Evolutionary conservation across 1,284 basidiomycete species (phyloP).

Genomic region (Megacollybia platyphylla): DNA sequence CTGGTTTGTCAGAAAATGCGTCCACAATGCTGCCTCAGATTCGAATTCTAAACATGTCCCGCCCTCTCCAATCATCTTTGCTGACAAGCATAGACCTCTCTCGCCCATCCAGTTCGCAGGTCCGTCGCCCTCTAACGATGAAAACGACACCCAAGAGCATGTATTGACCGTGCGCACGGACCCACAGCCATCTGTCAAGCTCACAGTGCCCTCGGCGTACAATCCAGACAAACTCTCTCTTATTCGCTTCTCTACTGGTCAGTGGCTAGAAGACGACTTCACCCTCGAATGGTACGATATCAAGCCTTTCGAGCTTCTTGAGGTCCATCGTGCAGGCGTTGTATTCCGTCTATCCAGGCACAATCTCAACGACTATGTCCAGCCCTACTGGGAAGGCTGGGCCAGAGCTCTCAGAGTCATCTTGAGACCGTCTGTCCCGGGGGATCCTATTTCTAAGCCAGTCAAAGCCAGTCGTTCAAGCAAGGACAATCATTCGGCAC

Average conservation of each 20-base stretch:
- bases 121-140: conserved; percentile 15
- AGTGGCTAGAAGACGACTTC: conserved; percentile 54
- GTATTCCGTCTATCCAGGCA: conserved; percentile 29
- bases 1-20: conserved; percentile 45
- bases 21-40: conserved; percentile 16
- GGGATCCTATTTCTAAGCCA: conserved; percentile 3
- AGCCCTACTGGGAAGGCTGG: conserved; percentile 58
- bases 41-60: conserved; percentile 17
- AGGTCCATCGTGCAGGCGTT: conserved; percentile 37
- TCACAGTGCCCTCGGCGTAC: conserved; percentile 8
- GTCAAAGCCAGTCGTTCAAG: not conserved
- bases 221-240: conserved; percentile 26
- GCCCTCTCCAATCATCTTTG: conserved; percentile 30
- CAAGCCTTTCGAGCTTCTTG: conserved; percentile 48
- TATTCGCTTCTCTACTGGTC: conserved; percentile 51
- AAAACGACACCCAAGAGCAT: conserved; percentile 11
- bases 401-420: conserved; percentile 40
- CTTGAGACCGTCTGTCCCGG: conserved; percentile 13
- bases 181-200: not conserved
- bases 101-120: conserved; percentile 6
- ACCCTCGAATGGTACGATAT: conserved; percentile 42
- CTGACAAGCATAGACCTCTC: conserved; percentile 14
- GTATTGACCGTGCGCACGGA: conserved; percentile 8
- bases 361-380: conserved; percentile 32
- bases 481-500: conserved; percentile 7